These are phyloP conservation scores for Aureobasidium subglaciale DNA, from an alignment of 2,329 filamentous ascomycete species.

Conservation along the genomic window DNA sequence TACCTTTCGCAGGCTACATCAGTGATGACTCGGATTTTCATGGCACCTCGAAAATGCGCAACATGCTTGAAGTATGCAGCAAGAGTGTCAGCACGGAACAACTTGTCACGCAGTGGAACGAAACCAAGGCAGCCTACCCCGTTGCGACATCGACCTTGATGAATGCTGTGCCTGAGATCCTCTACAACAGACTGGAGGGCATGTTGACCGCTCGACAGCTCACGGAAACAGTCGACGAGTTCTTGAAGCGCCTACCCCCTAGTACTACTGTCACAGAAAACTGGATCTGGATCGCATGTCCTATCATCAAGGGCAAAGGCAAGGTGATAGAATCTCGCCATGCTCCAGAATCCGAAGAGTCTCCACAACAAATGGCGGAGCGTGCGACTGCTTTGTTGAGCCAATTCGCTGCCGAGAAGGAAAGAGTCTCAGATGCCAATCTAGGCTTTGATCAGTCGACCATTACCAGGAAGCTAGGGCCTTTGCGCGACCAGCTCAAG, in stretches of 20 bases:
- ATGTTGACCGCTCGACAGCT: slow-evolving; percentile 52
- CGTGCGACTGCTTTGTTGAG: slow-evolving; percentile 51
- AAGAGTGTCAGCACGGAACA: background rate
- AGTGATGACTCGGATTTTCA: slow-evolving; percentile 41
- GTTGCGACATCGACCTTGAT: background rate
- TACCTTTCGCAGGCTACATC: slow-evolving; percentile 25
- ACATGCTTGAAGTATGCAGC: background rate
- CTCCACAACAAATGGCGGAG: slow-evolving; percentile 20
- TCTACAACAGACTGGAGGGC: slow-evolving; percentile 56
- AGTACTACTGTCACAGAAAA: slow-evolving; percentile 50
- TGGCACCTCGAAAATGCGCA: slow-evolving; percentile 25
- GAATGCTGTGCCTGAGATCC: slow-evolving; percentile 20
- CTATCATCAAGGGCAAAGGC: slow-evolving; percentile 36
- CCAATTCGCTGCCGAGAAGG: slow-evolving; percentile 39
- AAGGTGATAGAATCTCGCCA: slow-evolving; percentile 40
- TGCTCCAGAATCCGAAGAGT: slow-evolving; percentile 33
- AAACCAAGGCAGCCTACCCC: background rate
- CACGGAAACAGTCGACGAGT: slow-evolving; percentile 56
- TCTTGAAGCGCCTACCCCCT: slow-evolving; percentile 62
- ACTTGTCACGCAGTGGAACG: background rate
- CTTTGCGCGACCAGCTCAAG: slow-evolving; percentile 39
- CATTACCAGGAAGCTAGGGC: slow-evolving; percentile 34
- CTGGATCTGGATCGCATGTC: slow-evolving; percentile 72
- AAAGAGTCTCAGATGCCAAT: slow-evolving; percentile 46
- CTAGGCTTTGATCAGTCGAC: slow-evolving; percentile 38